Evolutionary conservation across 108 stramenopile genomes (phyloP), one percentile per base, ranked within the genome.

Genomic region (Pseudonitzschia multiseries): DNA sequence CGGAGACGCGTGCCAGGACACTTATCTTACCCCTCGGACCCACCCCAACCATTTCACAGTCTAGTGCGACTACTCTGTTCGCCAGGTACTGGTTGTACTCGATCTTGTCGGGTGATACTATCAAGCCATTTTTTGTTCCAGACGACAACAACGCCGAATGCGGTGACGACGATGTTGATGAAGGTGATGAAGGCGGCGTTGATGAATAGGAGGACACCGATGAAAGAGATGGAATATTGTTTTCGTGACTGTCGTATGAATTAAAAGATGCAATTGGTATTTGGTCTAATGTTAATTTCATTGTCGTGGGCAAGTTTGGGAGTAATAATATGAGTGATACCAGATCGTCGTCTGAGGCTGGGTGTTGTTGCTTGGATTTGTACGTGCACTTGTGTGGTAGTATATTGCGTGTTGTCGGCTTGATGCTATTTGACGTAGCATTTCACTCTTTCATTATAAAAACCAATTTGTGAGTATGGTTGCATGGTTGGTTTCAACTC

Each of bases 11-110:
- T 21, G 95, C 95, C 56, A 96, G 68, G 26, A 77, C 89, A 22
- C 88, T 89, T 24, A 56, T 54, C 33, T 57, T 72, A 31, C 89
- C 85, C 42, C 67, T 61, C 2, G 77, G 71, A 26, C 92, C 89
- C 5, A 95, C 87, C 40, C 97, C 96, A 0, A 98, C 97, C 96
- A 97, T 83, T 57, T 98, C 96, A 50, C 94, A 95, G 57, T 98
- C 95, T 65, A 98, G 71, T n/a, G 84, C 94, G 28, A 95, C 79
- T 66, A 74, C 51, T 59, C 32, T 64, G 36, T 31, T 32, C 4
- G 65, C 67, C 74, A 61, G 33, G 44, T 57, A 75, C 8, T 18
- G 43, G 31, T 42, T 43, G 44, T 62, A 62, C 4, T 31, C n/a
- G 12, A 18, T 4, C 36, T 62, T 62, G 33, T 62, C 61, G 32